Conservation (phyloP, 139 green algal genomes). For the Micromonas commoda region DNA sequence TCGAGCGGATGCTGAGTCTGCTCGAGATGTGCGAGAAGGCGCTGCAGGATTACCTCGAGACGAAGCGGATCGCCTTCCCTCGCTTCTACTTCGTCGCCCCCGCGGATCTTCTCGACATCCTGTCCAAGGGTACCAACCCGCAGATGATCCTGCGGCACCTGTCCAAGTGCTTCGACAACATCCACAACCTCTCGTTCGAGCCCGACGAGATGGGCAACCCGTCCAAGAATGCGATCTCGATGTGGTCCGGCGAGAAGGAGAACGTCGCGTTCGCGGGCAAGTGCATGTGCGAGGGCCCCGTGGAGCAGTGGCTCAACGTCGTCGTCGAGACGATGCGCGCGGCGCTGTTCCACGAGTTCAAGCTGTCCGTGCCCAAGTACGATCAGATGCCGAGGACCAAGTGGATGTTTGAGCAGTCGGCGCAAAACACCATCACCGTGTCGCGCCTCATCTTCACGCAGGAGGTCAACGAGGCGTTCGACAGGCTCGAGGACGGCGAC, state of each 20-base stretch:
- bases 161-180: slow-evolving; percentile 91
- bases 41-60: slow-evolving; percentile 73
- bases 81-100: slow-evolving; percentile 84
- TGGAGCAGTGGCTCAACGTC: slow-evolving; percentile 75
- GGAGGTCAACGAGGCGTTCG: slow-evolving; percentile 80
- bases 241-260: slow-evolving; percentile 72
- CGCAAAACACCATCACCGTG: slow-evolving; percentile 74
- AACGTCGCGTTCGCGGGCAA: slow-evolving; percentile 60
- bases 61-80: slow-evolving; percentile 72
- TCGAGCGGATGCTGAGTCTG: slow-evolving; percentile 51
- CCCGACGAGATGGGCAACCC: slow-evolving; percentile 66
- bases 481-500: slow-evolving; percentile 53
- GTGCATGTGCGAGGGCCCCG: slow-evolving; percentile 64
- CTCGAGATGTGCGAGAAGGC: slow-evolving; percentile 78
- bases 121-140: slow-evolving; percentile 69
- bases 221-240: slow-evolving; percentile 65
- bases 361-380: slow-evolving; percentile 66
- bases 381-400: slow-evolving; percentile 41
- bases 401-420: slow-evolving; percentile 74
- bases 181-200: slow-evolving; percentile 60
- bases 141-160: slow-evolving; percentile 78
- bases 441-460: slow-evolving; percentile 83
- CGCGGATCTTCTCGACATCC: slow-evolving; percentile 72
- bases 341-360: slow-evolving; percentile 63
- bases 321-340: slow-evolving; percentile 72